Evolutionary conservation across 2,329 filamentous ascomycete genomes (phyloP), one percentile per base, ranked within the genome.

Genomic region (Colletotrichum acutatum): DNA sequence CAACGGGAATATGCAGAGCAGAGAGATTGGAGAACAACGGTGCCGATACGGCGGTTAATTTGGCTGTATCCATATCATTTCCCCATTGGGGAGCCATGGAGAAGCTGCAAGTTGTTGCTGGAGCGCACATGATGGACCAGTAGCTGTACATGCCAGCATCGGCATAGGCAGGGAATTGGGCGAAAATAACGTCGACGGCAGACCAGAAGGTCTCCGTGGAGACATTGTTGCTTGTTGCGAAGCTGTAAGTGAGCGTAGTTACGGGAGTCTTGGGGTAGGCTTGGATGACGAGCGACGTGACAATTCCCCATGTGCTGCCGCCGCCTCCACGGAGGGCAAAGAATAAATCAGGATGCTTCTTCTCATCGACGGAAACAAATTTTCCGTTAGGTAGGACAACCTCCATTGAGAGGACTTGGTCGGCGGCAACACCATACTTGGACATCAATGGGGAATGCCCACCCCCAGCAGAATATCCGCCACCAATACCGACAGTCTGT

Each of bases 281-380:
- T n/a, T 82, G 82, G 46, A 86, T 75, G 14, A 84, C 85, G 46
- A 82, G 84, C 30, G 79, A 80, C 9, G 83, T 80, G 5, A 85
- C 84, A n/a, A 86, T 78, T 49, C 84, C 84, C 74, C 83, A 87
- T 0, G 83, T 85, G 11, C 83, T 82, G 9, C 83, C 85, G 6
- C 86, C 86, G 0, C 86, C 86, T 8, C 86, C 86, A 30, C 84
- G 82, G 5, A 88, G 77, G 26, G 86, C 86, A 83, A 84, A 87
- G 78, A 86, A 88, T 1, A 88, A 79, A 66, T 86, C 85, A 0
- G 77, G 63, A 53, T 88, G 82, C 34, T 83, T 75, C 4, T 77
- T 81, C 37, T 78, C 75, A 63, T 83, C 83, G 1, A 80, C 82
- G 1, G 74, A 77, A 4, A 81, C 66, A 28, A 79, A 75, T 6